Evolutionary conservation across 805 yeast genomes (phyloP).

Genomic region (Wickerhamomyces alni): DNA sequence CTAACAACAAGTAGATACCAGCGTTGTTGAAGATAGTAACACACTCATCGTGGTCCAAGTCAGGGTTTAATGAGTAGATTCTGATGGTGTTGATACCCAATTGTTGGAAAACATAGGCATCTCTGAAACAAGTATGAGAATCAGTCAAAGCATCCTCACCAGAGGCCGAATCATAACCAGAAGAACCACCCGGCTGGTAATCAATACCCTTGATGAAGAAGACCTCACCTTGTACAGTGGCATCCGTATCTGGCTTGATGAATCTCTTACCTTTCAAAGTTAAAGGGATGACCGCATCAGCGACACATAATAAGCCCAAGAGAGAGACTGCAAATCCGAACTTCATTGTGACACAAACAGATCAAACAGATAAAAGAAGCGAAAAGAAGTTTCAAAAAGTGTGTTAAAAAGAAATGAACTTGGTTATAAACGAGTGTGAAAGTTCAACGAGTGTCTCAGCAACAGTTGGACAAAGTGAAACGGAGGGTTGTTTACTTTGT

Average conservation of each 20-base stretch:
- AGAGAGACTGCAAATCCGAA: not conserved
- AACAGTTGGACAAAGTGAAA: too few species aligned
- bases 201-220: slow-evolving; percentile 85
- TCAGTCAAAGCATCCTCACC: slow-evolving; percentile 66
- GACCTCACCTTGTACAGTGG: slow-evolving; percentile 45
- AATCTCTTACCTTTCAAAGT: slow-evolving; percentile 51
- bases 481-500: too few species aligned
- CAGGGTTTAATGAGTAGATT: slow-evolving; percentile 78
- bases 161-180: slow-evolving; percentile 32
- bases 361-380: too few species aligned
- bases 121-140: slow-evolving; percentile 67
- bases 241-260: slow-evolving; percentile 44
- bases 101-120: slow-evolving; percentile 69
- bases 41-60: slow-evolving; percentile 83
- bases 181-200: slow-evolving; percentile 92
- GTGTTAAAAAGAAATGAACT: too few species aligned
- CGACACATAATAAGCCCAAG: not conserved
- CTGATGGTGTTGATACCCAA: slow-evolving; percentile 83
- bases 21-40: slow-evolving; percentile 86
- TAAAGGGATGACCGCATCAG: slow-evolving; percentile 50
- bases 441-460: too few species aligned
- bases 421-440: too few species aligned
- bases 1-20: slow-evolving; percentile 83
- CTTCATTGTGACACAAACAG: not conserved
- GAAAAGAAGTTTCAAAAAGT: too few species aligned